These are phyloP conservation scores for Rhodomyrtus tomentosa DNA, from an alignment of 345 rosid genomes.

Conservation along the genomic window DNA sequence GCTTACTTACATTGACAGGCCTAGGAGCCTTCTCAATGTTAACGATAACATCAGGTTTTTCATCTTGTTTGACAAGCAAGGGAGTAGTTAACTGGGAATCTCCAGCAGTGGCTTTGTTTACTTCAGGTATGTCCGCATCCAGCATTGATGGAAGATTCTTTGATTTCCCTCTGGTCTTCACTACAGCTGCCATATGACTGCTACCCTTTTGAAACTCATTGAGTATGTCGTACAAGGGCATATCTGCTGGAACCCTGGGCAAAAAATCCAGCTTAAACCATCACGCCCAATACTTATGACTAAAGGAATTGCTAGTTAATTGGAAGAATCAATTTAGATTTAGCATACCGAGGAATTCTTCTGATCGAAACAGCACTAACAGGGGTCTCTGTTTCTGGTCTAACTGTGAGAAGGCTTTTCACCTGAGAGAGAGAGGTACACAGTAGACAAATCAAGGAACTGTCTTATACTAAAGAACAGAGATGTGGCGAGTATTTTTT, in stretches of 20 bases:
- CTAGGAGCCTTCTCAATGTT: constrained; percentile 47
- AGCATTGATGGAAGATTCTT: constrained; percentile 24
- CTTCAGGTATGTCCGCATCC: constrained; percentile 28
- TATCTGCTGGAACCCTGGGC: constrained; percentile 88
- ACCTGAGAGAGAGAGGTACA: constrained; percentile 28
- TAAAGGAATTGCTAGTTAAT: not conserved
- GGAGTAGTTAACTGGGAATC: constrained; percentile 51
- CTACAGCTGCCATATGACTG: constrained; percentile 99
- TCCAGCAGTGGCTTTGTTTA: constrained; percentile 13
- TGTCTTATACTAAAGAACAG: not conserved
- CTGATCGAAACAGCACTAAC: constrained; percentile 86
- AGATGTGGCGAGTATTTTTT: not conserved
- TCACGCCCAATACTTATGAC: not conserved
- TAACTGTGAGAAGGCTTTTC: constrained; percentile 91
- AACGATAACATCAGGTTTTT: constrained; percentile 44
- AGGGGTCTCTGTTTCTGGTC: constrained; percentile 92
- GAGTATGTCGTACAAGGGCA: constrained; percentile 92
- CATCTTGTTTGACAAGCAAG: constrained; percentile 43
- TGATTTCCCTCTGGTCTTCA: constrained; percentile 52
- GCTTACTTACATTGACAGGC: constrained; percentile 6
- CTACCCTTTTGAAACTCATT: constrained; percentile 99
- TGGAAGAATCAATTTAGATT: no score
- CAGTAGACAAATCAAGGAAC: not conserved
- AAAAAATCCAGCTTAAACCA: not conserved
- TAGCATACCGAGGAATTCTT: constrained; percentile 70